phyloP scores from a whole-genome alignment of 2,329 filamentous ascomycete species.

The Sordariomycetes sp. region DNA sequence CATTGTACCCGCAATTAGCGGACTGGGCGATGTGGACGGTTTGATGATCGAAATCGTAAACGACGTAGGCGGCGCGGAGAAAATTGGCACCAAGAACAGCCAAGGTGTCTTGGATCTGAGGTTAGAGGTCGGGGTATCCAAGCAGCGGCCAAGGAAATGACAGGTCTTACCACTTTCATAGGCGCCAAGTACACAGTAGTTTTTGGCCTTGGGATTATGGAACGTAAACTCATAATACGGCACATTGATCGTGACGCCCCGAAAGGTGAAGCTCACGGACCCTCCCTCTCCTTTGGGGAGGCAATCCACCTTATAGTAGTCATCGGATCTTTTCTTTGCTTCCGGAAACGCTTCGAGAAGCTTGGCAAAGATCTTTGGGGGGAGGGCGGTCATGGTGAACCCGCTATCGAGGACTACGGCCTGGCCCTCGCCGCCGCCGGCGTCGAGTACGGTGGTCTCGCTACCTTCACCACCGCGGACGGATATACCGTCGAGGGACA shows the following conservation, averaged over 20 bases:
- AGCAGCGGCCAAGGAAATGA: not conserved
- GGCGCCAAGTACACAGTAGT: slow-evolving; percentile 38
- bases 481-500: slow-evolving; percentile 60
- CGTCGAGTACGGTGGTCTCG: slow-evolving; percentile 13
- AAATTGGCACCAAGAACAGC: slow-evolving; percentile 67
- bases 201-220: slow-evolving; percentile 36
- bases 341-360: slow-evolving; percentile 51
- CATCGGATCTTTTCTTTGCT: slow-evolving; percentile 38
- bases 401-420: slow-evolving; percentile 63
- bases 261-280: slow-evolving; percentile 29
- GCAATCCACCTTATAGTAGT: slow-evolving; percentile 52
- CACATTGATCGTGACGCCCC: slow-evolving; percentile 39
- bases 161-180: slow-evolving; percentile 30
- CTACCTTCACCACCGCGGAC: slow-evolving; percentile 47
- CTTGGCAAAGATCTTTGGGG: slow-evolving; percentile 36
- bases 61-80: slow-evolving; percentile 62
- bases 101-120: slow-evolving; percentile 37
- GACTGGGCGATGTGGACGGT: slow-evolving; percentile 61
- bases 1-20: slow-evolving; percentile 18
- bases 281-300: slow-evolving; percentile 37
- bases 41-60: slow-evolving; percentile 64
- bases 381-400: slow-evolving; percentile 56
- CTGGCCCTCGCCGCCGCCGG: slow-evolving; percentile 39
- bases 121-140: not conserved
- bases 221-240: slow-evolving; percentile 45